Base-by-base conservation (phyloP, 257 asterid genomes). In the Catharanthus roseus region DNA sequence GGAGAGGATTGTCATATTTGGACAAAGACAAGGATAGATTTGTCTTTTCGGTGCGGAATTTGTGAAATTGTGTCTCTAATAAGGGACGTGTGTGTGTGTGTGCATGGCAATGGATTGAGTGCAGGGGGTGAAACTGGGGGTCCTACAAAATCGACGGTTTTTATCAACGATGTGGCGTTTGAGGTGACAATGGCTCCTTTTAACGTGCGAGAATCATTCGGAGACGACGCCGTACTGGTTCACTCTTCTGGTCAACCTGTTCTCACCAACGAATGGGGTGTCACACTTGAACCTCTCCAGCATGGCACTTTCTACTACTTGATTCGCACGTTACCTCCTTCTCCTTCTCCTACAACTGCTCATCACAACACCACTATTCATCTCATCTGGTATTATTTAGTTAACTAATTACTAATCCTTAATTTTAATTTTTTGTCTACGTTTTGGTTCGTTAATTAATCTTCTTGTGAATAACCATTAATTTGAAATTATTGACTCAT, bases 191-290 rank as follows among this genome's bases (percentile, higher is more conserved):
- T 23, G 15, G 91, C 86, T 33, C 89, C 89, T 36, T 85, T 95
- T 65, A 87, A 84, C 44, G 95, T 95, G 64, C 79, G 87, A 58
- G 97, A 88, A 67, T 90, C 91, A 33, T 95, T 95, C 24, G 97
- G 99, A 0, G 91, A 89, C 12, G 97, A 87, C 65, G 97, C 93
- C 0, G 77, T 88, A 67, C 89, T 95, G 24, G 44, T 95, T n/a
- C 86, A 91, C 45, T 80, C 96, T 0, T 67, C 96, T 47, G 98
- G 97, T 34, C 96, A 86, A 60, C 90, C 96, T 4, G 95, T 93
- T 54, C 56, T 85, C 60, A 88, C 89, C 74, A 80, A 93, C 62
- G 97, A 86, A 42, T 90, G 96, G 96, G 98, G 98, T 0, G 10
- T 89, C 3, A 89, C 97, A 0, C 41, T 86, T 19, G 84, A 85